Evolutionary conservation across 73 alveolate species (phyloP).

Genomic region (Paramecium sonneborni): DNA sequence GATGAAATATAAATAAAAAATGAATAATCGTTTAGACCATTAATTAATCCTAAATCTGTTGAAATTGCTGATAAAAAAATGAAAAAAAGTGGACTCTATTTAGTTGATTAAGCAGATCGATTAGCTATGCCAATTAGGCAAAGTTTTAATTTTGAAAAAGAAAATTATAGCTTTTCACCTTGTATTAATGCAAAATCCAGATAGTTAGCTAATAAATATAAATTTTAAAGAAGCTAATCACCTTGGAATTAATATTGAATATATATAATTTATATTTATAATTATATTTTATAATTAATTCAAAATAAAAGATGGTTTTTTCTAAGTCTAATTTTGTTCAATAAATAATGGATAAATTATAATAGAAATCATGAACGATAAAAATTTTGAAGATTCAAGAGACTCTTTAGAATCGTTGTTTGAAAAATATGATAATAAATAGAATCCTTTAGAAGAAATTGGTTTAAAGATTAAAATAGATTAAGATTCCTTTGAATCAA

Average conservation of each 20-base stretch:
- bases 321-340: not conserved
- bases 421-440: not conserved
- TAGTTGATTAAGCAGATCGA: not conserved
- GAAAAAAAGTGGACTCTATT: conserved; percentile 7
- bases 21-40: not conserved
- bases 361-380: not conserved
- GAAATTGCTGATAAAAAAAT: not conserved
- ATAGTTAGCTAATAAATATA: conserved; percentile 1
- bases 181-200: conserved; percentile 4
- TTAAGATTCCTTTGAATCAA: not conserved
- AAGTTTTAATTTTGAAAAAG: not conserved
- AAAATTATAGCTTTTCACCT: not conserved
- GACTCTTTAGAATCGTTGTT: not conserved
- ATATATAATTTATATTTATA: not conserved
- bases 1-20: not conserved
- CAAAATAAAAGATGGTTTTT: not conserved
- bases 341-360: not conserved
- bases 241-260: conserved; percentile 25
- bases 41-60: not conserved
- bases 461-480: not conserved
- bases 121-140: conserved; percentile 16
- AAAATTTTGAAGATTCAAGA: not conserved
- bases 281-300: not conserved
- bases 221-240: not conserved
- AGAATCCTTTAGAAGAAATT: not conserved